Percentiles rank a stretch among this genome's conserved stretches.
Evolutionary conservation across 192 early-diverging fungal genomes (phyloP).

Genomic region (Linnemannia exigua): DNA sequence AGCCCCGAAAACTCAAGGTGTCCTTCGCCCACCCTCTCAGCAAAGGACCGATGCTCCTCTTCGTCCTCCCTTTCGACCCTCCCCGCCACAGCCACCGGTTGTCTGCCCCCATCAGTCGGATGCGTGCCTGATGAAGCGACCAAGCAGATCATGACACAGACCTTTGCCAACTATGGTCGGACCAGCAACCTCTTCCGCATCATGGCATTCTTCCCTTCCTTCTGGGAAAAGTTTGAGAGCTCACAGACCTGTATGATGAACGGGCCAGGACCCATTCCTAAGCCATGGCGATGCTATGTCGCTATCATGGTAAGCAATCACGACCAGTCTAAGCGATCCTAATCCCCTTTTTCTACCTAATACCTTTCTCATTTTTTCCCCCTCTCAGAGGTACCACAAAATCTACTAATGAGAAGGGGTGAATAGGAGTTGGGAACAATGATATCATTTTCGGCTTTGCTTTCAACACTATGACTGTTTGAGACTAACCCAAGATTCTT

Average conservation of each 20-base stretch:
- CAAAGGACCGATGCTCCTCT: slow-evolving; percentile 47
- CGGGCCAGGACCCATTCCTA: slow-evolving; percentile 61
- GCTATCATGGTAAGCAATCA: slow-evolving; percentile 64
- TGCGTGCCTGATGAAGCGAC: slow-evolving; percentile 64
- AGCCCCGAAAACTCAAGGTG: slow-evolving; percentile 48
- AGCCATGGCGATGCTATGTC: slow-evolving; percentile 65
- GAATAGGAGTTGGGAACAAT: slow-evolving; percentile 8
- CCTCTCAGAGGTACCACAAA: neutral
- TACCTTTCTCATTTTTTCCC: neutral
- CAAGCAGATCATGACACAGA: slow-evolving; percentile 63
- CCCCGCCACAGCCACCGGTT: slow-evolving; percentile 19
- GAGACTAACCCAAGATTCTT: slow-evolving; percentile 5
- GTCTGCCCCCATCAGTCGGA: slow-evolving; percentile 52
- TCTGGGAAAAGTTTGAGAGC: slow-evolving; percentile 64
- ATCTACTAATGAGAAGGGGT: neutral
- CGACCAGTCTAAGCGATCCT: neutral
- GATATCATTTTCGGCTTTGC: slow-evolving; percentile 11
- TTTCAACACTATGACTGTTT: slow-evolving; percentile 4
- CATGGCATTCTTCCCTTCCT: slow-evolving; percentile 69
- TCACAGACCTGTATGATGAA: slow-evolving; percentile 58
- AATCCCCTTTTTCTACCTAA: neutral
- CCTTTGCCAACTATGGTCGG: slow-evolving; percentile 63
- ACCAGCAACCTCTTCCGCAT: slow-evolving; percentile 64
- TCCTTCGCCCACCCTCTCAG: slow-evolving; percentile 38
- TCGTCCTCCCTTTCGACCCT: slow-evolving; percentile 61